Evolutionary conservation across 2,329 filamentous ascomycete genomes (phyloP), one percentile per base, ranked within the genome.

Genomic region (Lasiodiplodia hormozganensis): DNA sequence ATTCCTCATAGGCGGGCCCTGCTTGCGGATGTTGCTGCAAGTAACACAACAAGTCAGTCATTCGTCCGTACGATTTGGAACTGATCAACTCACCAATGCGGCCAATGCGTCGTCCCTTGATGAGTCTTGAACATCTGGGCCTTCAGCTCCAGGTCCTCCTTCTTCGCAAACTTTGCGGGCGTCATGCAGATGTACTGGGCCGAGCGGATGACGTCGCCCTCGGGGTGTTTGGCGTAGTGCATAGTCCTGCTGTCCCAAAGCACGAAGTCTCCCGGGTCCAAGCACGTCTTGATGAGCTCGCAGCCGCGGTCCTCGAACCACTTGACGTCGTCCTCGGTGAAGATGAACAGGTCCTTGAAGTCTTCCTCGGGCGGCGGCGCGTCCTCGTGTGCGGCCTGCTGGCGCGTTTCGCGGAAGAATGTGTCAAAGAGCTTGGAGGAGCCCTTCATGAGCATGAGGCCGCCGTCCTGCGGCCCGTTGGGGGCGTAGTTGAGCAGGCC

Each of bases 171-270:
- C 21, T 62, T 68, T 2, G 47, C 56, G n/a, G 66, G 66, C 14
- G 66, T 56, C 52, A 68, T 68, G 54, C 53, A 67, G 21, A 67
- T 67, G 12, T 67, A 67, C 43, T 67, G 65, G n/a, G 54, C 65
- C 8, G 53, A 47, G 10, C 54, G 53, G n/a, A 67, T 67, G 43
- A 77, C 74, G 18, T 79, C 71, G n/a, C 76, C 77, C 65, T 80
- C 76, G 10, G 79, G 77, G 2, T 79, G 69, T n/a, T 51, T 62
- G 25, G 68, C 69, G 52, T 74, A 85, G 72, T 86, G 84, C 66
- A 85, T 81, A 0, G 82, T 82, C 3, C 84, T 75, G 4, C 80
- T 81, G 69, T 84, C 83, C 83, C 82, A 83, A 10, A 84, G 74
- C 3, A 84, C 76, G 68, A 84, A 73, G 68, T 83, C 82, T 7